Conservation (phyloP, 2,329 filamentous ascomycete species). For the Ascochyta viciae-villosae region DNA sequence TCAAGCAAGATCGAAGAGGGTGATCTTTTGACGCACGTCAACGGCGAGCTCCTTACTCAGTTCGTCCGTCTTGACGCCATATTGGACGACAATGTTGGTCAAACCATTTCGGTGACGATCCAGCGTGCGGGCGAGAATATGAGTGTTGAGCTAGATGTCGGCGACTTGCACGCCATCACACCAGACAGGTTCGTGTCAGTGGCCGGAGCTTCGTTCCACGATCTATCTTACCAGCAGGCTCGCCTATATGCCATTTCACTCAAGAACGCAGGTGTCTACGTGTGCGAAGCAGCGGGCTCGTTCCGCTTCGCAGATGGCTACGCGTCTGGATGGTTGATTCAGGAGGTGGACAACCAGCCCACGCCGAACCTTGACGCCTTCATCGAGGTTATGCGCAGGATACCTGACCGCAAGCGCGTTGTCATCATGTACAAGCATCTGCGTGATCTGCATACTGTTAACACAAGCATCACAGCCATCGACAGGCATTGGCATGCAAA, state of each 20-base stretch:
- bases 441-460: conserved; percentile 89
- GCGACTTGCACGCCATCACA: conserved; percentile 91
- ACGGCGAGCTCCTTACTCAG: conserved; percentile 89
- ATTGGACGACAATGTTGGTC: conserved; percentile 83
- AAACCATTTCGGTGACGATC: conserved; percentile 78
- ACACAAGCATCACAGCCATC: conserved; percentile 89
- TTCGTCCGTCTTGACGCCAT: conserved; percentile 93
- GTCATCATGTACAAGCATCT: conserved; percentile 97
- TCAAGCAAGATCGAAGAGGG: conserved; percentile 90
- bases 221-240: conserved; percentile 97
- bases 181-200: conserved; percentile 96
- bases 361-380: conserved; percentile 88
- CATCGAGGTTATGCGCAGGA: conserved; percentile 85
- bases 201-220: conserved; percentile 92
- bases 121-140: conserved; percentile 89
- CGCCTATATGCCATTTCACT: conserved; percentile 91
- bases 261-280: conserved; percentile 78
- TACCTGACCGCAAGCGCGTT: conserved; percentile 81
- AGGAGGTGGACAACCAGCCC: conserved; percentile 89
- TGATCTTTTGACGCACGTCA: conserved; percentile 91
- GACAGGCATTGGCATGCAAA: conserved; percentile 96
- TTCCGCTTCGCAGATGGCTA: conserved; percentile 90
- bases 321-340: conserved; percentile 91
- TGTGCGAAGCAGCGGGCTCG: conserved; percentile 92
- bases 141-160: conserved; percentile 83